Evolutionary conservation across 495 filamentous ascomycete species (phyloP), one percentile per base, ranked within the genome.

Genomic region (Penicillium simplicissimum): DNA sequence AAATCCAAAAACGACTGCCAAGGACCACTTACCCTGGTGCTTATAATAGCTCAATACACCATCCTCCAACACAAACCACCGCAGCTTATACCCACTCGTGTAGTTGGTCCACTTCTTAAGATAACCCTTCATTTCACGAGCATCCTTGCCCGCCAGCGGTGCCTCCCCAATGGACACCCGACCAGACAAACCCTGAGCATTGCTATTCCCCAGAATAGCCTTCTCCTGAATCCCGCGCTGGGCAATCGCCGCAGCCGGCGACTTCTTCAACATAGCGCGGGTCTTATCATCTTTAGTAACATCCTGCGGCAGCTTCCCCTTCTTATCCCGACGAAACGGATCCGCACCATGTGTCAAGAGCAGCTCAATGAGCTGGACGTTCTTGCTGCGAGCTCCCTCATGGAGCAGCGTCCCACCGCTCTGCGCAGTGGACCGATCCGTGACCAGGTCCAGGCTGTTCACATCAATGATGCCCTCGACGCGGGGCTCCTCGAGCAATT

Each of bases 71-170:
- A 98, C 96, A 74, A 98, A 98, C 93, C 94, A 98, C 51, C 95
- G 84, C 55, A 98, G 76, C 76, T 98, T 97, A 77, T 95, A 98
- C 4, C 95, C 95, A 68, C 87, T 91, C 9, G 93, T 92, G 72
- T 98, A 98, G 67, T 98, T 98, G 21, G 95, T 98, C 95, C 95
- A 98, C 70, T 98, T 98, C 74, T 97, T 97, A 58, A 98, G 79
- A 72, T 98, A 98, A 9, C 95, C 95, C 76, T 93, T 96, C 92
- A 98, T 97, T 73, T 98, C 95, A 47, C 93, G 85, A 10, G 88
- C 87, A 61, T 98, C 95, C 64, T 93, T 95, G 8, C 88, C 87
- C 45, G 87, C 88, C 57, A 92, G 76, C 9, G 79, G 73, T 31
- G 82, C 80, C 63, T 96, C 90, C 17, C 85, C 82, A 33, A 81